Percentiles rank a stretch among this genome's conserved stretches.
These are phyloP conservation scores for Dunaliella sp. DNA, from an alignment of 139 green algal species.

Conservation along the genomic window DNA sequence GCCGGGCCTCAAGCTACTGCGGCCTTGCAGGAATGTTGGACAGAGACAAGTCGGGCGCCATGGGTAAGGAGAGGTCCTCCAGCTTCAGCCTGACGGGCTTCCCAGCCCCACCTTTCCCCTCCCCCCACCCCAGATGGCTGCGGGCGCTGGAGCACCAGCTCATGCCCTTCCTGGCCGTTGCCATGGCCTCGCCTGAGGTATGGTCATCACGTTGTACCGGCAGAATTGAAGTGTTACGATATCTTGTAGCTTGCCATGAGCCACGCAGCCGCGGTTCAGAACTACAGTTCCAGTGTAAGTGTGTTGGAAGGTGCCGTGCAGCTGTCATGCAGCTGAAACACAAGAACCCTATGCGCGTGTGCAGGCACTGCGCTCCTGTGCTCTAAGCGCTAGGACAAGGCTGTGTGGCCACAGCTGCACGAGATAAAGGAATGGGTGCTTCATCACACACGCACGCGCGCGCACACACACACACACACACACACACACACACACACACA, in stretches of 20 bases:
- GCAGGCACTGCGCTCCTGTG: background rate
- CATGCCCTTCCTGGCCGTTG: background rate
- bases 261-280: background rate
- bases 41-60: background rate
- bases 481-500: too few relatives aligned
- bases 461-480: too few relatives aligned
- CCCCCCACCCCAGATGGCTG: background rate
- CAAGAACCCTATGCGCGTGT: background rate
- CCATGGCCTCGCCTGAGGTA: background rate
- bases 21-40: background rate
- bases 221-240: background rate
- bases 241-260: background rate
- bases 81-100: background rate
- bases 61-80: background rate
- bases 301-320: background rate
- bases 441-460: too few relatives aligned
- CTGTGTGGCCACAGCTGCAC: too few relatives aligned
- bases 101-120: background rate
- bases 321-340: background rate
- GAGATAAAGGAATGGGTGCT: too few relatives aligned
- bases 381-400: too few relatives aligned
- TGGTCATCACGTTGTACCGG: background rate
- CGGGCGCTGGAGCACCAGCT: background rate
- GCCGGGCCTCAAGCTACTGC: background rate
- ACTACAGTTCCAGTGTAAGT: background rate